A percentile compares a stretch with the other conserved stretches of the same genome.
phyloP scores from a whole-genome alignment of 1,284 basidiomycete genomes.

The Puccinia horiana region DNA sequence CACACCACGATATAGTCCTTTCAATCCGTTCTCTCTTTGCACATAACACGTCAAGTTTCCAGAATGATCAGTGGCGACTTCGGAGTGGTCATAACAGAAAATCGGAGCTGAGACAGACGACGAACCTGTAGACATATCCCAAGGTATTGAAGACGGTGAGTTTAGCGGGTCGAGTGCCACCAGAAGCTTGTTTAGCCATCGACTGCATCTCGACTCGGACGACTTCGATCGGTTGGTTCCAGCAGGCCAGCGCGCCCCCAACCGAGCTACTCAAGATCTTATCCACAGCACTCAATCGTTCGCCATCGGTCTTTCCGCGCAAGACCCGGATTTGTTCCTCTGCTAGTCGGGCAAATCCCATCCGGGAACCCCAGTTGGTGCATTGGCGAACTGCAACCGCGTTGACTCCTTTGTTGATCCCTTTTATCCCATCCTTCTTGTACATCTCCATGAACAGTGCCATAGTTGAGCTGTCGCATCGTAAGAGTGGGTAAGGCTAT shows the following conservation, averaged over 20 bases:
- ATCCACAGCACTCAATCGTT: slow-evolving; percentile 75
- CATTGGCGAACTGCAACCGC: slow-evolving; percentile 95
- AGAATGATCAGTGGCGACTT: not conserved
- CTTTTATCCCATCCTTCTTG: slow-evolving; percentile 84
- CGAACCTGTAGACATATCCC: slow-evolving; percentile 42
- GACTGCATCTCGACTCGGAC: slow-evolving; percentile 99
- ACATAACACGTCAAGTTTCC: slow-evolving; percentile 66
- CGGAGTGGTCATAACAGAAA: slow-evolving; percentile 55
- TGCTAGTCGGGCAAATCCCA: slow-evolving; percentile 93
- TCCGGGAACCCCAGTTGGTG: slow-evolving; percentile 98
- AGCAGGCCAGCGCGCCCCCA: slow-evolving; percentile 91
- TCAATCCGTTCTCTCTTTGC: slow-evolving; percentile 94
- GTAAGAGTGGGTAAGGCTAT: not conserved
- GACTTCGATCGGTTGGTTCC: slow-evolving; percentile 99
- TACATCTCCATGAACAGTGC: slow-evolving; percentile 91
- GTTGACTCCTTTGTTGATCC: slow-evolving; percentile 99
- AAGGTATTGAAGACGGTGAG: slow-evolving; percentile 72
- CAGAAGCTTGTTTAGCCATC: slow-evolving; percentile 77
- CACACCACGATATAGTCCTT: slow-evolving; percentile 95
- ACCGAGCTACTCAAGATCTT: slow-evolving; percentile 87
- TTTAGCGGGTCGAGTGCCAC: slow-evolving; percentile 77
- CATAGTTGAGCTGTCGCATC: slow-evolving; percentile 34
- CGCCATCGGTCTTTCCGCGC: slow-evolving; percentile 71
- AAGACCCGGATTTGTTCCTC: slow-evolving; percentile 77
- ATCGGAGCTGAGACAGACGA: not conserved